Conservation (phyloP, 345 rosid species). For the Cardamine resedifolia region DNA sequence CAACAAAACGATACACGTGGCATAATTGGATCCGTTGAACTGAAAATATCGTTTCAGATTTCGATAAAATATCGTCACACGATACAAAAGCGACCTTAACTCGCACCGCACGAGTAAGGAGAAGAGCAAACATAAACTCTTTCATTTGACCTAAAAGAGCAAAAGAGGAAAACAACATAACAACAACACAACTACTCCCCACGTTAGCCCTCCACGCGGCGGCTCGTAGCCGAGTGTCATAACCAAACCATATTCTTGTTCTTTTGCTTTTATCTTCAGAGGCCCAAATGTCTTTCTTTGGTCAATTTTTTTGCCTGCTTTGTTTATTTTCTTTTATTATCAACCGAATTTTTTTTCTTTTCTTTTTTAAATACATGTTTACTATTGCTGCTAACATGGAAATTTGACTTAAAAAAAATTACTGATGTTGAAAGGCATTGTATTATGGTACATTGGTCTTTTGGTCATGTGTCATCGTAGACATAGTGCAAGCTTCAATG, state of each 20-base stretch:
- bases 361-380: not conserved
- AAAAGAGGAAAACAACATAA: constrained; percentile 11
- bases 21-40: not conserved
- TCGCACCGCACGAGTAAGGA: not conserved
- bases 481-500: not conserved
- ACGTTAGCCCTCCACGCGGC: constrained; percentile 20
- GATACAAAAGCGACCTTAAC: not conserved
- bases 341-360: too few species aligned
- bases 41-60: not conserved
- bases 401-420: not conserved
- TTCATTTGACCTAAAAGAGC: not conserved
- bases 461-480: not conserved
- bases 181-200: constrained; percentile 8
- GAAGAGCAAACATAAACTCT: not conserved
- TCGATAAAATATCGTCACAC: not conserved
- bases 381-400: not conserved
- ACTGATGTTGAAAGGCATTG: not conserved
- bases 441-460: not conserved
- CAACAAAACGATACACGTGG: not conserved
- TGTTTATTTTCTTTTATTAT: not conserved
- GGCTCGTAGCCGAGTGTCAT: constrained; percentile 17
- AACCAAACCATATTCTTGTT: constrained; percentile 3
- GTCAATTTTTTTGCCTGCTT: not conserved
- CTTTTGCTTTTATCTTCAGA: not conserved
- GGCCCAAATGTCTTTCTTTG: not conserved